Evolutionary conservation across 2,329 filamentous ascomycete species (phyloP), one percentile per base, ranked within the genome.

Genomic region (Beauveria sp.): DNA sequence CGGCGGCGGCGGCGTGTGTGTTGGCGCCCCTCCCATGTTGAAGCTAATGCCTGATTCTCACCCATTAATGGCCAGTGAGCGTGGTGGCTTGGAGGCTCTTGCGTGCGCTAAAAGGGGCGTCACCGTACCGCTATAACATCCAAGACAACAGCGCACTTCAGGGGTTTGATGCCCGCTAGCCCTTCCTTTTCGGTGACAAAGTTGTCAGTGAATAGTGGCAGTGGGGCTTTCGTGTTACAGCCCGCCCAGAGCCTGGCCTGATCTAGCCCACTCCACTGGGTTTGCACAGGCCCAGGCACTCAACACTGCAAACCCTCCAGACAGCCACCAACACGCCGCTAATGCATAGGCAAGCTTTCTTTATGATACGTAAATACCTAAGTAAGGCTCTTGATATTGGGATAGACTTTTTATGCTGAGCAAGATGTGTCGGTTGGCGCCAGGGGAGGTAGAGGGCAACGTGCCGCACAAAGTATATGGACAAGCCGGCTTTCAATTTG

Each of bases 21-120:
- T 53, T 53, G 57, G 57, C 50, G 57, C 57, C 57, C 57, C 57
- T 59, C 56, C 47, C 26, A 9, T 41, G 40, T 46, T 34, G 48
- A 52, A 24, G 56, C 37, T 53, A 51, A 44, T 4, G 30, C 12
- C 12, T 34, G 12, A 34, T 34, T 34, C 30, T 34, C 30, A 34
- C 12, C 12, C 30, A 34, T 37, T 6, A 43, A 44, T 28, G 26
- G 40, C 7, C 7, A 16, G 30, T n/a, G 37, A 22, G 8, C 22
- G 9, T 37, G 54, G 48, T 56, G 40, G 54, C 37, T 43, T 24
- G 22, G 37, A n/a, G 12, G 44, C 44, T 24, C 44, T 26, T n/a
- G 44, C 5, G 12, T 16, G 34, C 18, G 53, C 53, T 55, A 41
- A 12, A 12, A 44, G 18, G 14, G 40, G 6, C 24, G 24, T 4